Percentiles rank a stretch among this genome's conserved stretches.
Conservation (phyloP, 768 basidiomycete species). For the Sporobolomyces pararoseus region DNA sequence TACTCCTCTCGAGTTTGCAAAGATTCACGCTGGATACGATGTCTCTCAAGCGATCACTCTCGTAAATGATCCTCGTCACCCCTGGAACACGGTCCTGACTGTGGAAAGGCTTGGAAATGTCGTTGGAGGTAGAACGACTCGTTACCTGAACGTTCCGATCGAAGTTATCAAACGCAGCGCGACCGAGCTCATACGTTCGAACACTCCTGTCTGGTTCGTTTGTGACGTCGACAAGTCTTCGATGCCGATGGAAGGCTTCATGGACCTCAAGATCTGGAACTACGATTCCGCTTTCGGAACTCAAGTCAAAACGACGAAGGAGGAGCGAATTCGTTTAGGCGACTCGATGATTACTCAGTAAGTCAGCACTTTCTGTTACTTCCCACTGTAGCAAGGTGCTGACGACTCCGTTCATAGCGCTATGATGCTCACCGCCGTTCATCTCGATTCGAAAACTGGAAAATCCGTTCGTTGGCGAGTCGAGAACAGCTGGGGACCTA, state of each 20-base stretch:
- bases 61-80: slow-evolving; percentile 89
- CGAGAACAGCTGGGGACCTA: slow-evolving; percentile 86
- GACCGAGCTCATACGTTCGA: slow-evolving; percentile 46
- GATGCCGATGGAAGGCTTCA: slow-evolving; percentile 66
- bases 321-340: slow-evolving; percentile 71
- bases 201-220: slow-evolving; percentile 49
- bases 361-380: background rate
- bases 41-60: slow-evolving; percentile 69
- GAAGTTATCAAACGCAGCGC: slow-evolving; percentile 67
- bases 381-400: too few relatives aligned
- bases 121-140: slow-evolving; percentile 77
- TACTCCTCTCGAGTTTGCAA: slow-evolving; percentile 76
- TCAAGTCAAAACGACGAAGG: slow-evolving; percentile 72
- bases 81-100: slow-evolving; percentile 72
- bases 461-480: slow-evolving; percentile 84
- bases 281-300: slow-evolving; percentile 75
- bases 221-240: slow-evolving; percentile 79
- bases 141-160: slow-evolving; percentile 54
- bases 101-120: slow-evolving; percentile 90
- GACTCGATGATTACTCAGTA: slow-evolving; percentile 90
- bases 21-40: slow-evolving; percentile 51
- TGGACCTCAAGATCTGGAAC: slow-evolving; percentile 62
- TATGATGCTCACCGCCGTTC: slow-evolving; percentile 87
- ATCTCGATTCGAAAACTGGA: slow-evolving; percentile 65
- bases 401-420: slow-evolving; percentile 34